A percentile compares a stretch with the other conserved stretches of the same genome.
These are phyloP conservation scores for Mycothermus thermophilus DNA, from an alignment of 495 filamentous ascomycete species.

Conservation along the genomic window DNA sequence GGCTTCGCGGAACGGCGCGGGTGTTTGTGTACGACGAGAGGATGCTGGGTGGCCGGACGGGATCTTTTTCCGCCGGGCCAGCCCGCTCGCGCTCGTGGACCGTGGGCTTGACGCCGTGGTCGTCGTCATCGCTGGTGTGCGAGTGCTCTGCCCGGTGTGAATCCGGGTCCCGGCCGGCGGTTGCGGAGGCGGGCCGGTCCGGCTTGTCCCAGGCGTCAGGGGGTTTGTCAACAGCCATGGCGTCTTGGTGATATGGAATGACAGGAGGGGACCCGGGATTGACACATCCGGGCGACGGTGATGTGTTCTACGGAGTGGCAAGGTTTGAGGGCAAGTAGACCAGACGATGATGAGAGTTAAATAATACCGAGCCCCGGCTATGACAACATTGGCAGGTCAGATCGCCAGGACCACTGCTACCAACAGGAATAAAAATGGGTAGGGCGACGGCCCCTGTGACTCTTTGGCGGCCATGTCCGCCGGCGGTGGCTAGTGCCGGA, in stretches of 20 bases:
- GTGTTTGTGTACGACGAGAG: constrained; percentile 27
- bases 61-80: too few relatives aligned
- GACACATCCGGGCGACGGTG: too few relatives aligned
- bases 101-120: too few relatives aligned
- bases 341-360: not conserved
- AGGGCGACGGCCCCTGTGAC: not conserved
- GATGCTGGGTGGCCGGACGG: constrained; percentile 14
- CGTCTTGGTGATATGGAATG: too few relatives aligned
- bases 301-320: too few relatives aligned
- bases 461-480: too few relatives aligned
- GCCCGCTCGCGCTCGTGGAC: too few relatives aligned
- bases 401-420: too few relatives aligned
- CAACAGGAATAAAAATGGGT: not conserved
- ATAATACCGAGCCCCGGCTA: too few relatives aligned
- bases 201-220: constrained; percentile 4
- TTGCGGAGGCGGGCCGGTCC: constrained; percentile 1
- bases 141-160: not conserved
- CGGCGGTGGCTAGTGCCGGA: constrained; percentile 1
- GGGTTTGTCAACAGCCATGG: not conserved
- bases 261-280: too few relatives aligned
- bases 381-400: too few relatives aligned
- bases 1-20: constrained; percentile 45
- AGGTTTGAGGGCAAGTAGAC: not conserved
- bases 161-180: not conserved
- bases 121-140: constrained; percentile 1